Percentiles rank a stretch among this genome's conserved stretches.
Conservation (phyloP, 257 asterid genomes). For the Cruciata laevipes region DNA sequence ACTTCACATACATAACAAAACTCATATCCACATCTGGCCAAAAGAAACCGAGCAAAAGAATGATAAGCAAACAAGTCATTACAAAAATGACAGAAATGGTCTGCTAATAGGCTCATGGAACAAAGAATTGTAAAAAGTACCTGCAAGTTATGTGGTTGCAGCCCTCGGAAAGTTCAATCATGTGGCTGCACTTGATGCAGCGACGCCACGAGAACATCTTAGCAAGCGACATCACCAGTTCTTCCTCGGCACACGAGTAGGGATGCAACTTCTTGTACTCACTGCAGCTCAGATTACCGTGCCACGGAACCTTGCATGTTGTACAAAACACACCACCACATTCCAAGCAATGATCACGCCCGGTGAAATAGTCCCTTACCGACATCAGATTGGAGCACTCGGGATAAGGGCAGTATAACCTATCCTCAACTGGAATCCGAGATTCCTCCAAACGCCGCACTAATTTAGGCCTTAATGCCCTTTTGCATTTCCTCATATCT, state of each 20-base stretch:
- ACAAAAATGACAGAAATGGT: too few species aligned
- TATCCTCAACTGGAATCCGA: constrained; percentile 35
- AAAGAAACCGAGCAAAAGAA: neutral
- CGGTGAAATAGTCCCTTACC: neutral
- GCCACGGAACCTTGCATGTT: constrained; percentile 30
- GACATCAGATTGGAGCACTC: constrained; percentile 49
- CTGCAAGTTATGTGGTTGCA: constrained; percentile 20
- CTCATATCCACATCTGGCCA: too few species aligned
- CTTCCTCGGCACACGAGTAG: constrained; percentile 11
- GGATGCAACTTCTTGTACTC: constrained; percentile 18
- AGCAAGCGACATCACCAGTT: constrained; percentile 19
- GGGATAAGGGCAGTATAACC: constrained; percentile 51
- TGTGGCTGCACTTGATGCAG: constrained; percentile 26
- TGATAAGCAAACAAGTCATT: too few species aligned
- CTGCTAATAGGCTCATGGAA: neutral
- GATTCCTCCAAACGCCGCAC: constrained; percentile 45
- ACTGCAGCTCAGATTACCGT: constrained; percentile 14
- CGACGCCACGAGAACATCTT: constrained; percentile 16
- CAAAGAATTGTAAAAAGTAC: neutral
- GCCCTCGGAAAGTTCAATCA: constrained; percentile 23
- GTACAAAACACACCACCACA: constrained; percentile 19
- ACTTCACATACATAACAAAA: too few species aligned
- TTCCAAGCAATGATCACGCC: constrained; percentile 32
- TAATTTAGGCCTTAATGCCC: constrained; percentile 38
- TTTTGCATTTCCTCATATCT: constrained; percentile 35